phyloP scores from a whole-genome alignment of 441 rosid genomes.

The Croton setiger region DNA sequence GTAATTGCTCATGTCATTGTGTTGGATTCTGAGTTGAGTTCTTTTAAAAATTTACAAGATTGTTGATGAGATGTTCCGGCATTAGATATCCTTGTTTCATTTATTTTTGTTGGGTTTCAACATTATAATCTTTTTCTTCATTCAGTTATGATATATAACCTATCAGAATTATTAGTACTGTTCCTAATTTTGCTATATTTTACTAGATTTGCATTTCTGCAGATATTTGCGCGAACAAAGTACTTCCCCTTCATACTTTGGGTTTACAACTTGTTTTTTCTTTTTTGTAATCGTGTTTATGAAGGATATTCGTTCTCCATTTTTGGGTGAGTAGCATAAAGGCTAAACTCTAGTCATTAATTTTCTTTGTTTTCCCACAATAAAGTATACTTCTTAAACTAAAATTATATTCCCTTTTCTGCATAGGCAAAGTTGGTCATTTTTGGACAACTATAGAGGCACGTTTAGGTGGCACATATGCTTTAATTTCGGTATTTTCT shows the following conservation, averaged over 20 bases:
- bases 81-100: not conserved
- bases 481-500: constrained; percentile 79
- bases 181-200: constrained; percentile 25
- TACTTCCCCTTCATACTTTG: constrained; percentile 63
- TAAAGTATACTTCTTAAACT: constrained; percentile 9
- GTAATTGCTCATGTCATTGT: not conserved
- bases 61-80: not conserved
- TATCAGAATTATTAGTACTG: not conserved
- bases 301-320: constrained; percentile 83
- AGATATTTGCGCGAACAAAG: constrained; percentile 59
- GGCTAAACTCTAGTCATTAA: not conserved
- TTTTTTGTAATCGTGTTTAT: constrained; percentile 75
- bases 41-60: not conserved
- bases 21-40: not conserved
- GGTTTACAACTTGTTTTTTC: constrained; percentile 71
- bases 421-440: constrained; percentile 59
- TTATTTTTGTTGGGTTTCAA: not conserved
- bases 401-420: constrained; percentile 15
- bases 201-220: constrained; percentile 36
- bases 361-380: constrained; percentile 9
- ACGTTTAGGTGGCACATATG: constrained; percentile 97
- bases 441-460: constrained; percentile 77
- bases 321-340: constrained; percentile 61
- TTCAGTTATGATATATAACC: not conserved
- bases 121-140: not conserved